Evolutionary conservation across 2,329 filamentous ascomycete species (phyloP).

Genomic region (Chlorencoelia australis): DNA sequence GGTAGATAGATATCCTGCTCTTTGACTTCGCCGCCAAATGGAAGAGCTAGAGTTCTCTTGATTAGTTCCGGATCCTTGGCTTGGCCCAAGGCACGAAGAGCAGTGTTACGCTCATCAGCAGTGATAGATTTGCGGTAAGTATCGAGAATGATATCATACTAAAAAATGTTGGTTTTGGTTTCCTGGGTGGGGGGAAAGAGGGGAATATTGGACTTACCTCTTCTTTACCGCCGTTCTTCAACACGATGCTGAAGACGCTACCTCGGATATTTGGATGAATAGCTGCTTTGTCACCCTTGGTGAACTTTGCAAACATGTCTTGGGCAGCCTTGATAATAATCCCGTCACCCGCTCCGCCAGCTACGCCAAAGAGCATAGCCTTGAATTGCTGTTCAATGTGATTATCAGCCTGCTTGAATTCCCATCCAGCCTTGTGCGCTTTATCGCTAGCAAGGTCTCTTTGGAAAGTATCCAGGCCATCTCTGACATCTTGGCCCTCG

Average conservation of each 20-base stretch:
- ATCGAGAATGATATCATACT: conserved; percentile 69
- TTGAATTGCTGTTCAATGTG: conserved; percentile 95
- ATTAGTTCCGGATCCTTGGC: conserved; percentile 71
- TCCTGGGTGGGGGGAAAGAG: neutral
- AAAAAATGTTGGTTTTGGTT: conserved; percentile 10
- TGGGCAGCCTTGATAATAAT: conserved; percentile 69
- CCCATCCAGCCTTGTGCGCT: conserved; percentile 81
- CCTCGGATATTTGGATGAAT: conserved; percentile 87
- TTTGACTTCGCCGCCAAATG: conserved; percentile 75
- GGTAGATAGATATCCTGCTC: conserved; percentile 93
- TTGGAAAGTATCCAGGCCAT: conserved; percentile 77
- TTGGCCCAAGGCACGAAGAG: conserved; percentile 72
- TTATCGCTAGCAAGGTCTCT: conserved; percentile 66
- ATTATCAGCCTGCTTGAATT: conserved; percentile 73
- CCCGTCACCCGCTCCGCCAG: conserved; percentile 72
- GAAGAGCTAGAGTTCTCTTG: conserved; percentile 65
- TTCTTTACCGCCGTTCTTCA: conserved; percentile 75
- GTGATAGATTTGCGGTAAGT: conserved; percentile 67
- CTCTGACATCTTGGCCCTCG: conserved; percentile 61
- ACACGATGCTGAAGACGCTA: conserved; percentile 74
- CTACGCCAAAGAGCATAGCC: conserved; percentile 75
- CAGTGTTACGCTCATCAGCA: conserved; percentile 84
- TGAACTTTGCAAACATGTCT: conserved; percentile 84
- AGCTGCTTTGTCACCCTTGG: conserved; percentile 65
- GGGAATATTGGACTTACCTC: conserved; percentile 53